Conservation (phyloP, 768 basidiomycete species). For the Nidularia pulvinata region DNA sequence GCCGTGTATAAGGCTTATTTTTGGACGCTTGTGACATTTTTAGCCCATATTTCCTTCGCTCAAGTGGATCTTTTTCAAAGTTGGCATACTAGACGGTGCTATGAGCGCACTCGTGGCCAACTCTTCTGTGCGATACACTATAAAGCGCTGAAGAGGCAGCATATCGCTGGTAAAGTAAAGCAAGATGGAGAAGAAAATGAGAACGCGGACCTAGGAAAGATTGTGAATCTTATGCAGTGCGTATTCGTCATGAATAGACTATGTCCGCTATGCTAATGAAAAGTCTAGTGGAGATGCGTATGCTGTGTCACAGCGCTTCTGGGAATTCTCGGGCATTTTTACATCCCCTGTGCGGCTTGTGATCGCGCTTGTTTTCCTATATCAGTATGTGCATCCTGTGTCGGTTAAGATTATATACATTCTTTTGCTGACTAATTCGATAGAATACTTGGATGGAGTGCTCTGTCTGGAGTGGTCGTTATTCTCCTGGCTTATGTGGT, state of each 20-base stretch:
- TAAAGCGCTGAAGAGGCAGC: conserved; percentile 62
- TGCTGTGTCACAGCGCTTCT: conserved; percentile 69
- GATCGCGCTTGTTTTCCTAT: conserved; percentile 71
- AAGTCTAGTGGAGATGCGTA: conserved; percentile 63
- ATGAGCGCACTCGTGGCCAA: conserved; percentile 72
- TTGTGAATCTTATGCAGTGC: conserved; percentile 77
- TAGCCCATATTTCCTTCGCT: conserved; percentile 67
- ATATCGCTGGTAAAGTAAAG: conserved; percentile 47
- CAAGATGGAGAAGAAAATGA: conserved; percentile 29
- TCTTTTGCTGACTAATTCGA: neutral
- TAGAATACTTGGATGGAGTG: conserved; percentile 79
- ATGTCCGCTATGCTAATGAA: neutral
- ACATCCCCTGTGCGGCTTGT: conserved; percentile 60
- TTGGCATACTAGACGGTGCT: conserved; percentile 72
- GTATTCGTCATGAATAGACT: conserved; percentile 11
- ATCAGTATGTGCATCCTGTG: conserved; percentile 45
- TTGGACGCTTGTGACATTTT: conserved; percentile 59
- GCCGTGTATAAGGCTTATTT: conserved; percentile 47
- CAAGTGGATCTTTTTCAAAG: conserved; percentile 60
- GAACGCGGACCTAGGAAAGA: conserved; percentile 64
- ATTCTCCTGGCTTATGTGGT: conserved; percentile 59
- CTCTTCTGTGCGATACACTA: conserved; percentile 71
- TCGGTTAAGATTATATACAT: neutral
- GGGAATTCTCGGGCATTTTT: conserved; percentile 70
- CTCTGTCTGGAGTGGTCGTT: conserved; percentile 68